phyloP scores from a whole-genome alignment of 2,329 filamentous ascomycete genomes.

The Chalaropsis ovoidea region DNA sequence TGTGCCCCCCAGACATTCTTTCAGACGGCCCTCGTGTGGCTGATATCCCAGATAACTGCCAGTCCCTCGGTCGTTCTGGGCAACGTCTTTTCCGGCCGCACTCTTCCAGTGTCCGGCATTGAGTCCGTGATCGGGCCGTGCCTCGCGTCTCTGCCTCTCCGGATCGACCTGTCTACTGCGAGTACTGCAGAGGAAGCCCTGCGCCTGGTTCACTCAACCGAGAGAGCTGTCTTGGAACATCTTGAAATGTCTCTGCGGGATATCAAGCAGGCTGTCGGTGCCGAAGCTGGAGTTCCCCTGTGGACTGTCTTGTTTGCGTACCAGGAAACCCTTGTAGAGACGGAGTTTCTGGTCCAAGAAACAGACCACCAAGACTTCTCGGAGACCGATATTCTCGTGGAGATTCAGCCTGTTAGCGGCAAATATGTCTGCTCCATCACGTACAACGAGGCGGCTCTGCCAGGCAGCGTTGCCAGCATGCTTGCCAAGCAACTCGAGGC shows the following conservation, averaged over 20 bases:
- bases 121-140: slow-evolving; percentile 72
- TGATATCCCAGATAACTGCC: slow-evolving; percentile 57
- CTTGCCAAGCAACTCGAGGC: slow-evolving; percentile 53
- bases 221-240: slow-evolving; percentile 55
- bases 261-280: slow-evolving; percentile 52
- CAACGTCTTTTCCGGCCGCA: slow-evolving; percentile 71
- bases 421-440: slow-evolving; percentile 39
- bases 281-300: slow-evolving; percentile 47
- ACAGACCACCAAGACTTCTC: slow-evolving; percentile 57
- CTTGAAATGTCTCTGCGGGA: slow-evolving; percentile 54
- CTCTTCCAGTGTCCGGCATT: slow-evolving; percentile 57
- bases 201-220: slow-evolving; percentile 51
- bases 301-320: slow-evolving; percentile 78
- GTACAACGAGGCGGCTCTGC: slow-evolving; percentile 41
- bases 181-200: slow-evolving; percentile 51
- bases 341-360: slow-evolving; percentile 39
- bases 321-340: slow-evolving; percentile 56
- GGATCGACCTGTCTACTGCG: slow-evolving; percentile 48
- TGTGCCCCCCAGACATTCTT: slow-evolving; percentile 42
- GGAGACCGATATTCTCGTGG: slow-evolving; percentile 66
- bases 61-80: slow-evolving; percentile 61
- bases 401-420: slow-evolving; percentile 54
- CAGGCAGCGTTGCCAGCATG: slow-evolving; percentile 43
- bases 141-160: slow-evolving; percentile 62
- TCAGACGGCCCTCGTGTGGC: slow-evolving; percentile 57